Base-by-base conservation (phyloP, 2,329 filamentous ascomycete genomes). In the Sporothrix dimorphospora region DNA sequence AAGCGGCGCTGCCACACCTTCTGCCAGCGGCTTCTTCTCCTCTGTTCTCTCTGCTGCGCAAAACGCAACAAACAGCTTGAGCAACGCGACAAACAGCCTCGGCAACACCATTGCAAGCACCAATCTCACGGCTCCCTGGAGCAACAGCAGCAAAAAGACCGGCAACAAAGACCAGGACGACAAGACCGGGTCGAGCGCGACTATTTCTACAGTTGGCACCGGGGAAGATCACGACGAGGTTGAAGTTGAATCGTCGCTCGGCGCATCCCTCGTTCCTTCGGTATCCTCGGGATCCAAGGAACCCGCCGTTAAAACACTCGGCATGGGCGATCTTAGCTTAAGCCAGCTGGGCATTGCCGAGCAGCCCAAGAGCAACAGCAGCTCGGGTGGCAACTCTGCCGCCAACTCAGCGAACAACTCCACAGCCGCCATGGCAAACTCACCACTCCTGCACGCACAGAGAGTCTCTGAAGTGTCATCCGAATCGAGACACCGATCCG, bases 31-130 rank as follows among this genome's bases (percentile, higher is more conserved):
- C 0, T 98, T 99, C 83, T 98, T 99, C 82, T 97, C 94, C 4
- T 94, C 93, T 34, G 92, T 99, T 79, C 89, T 99, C 75, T 95
- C 94, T 53, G 95, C 92, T 61, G 96, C 96, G 21, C 95, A 98
- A 81, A 98, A 92, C 86, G 95, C 95, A 57, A 94, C 94, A 16
- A 94, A 85, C 75, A 90, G 89, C 21, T 80, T 94, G 4, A 93
- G 87, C 76, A 93, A 88, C 75, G 93, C 90, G 65, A 91, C 98
- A 63, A 88, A 47, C 53, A 70, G 67, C 40, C 27, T 67, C 27
- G 65, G 65, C 47, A 67, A 38, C 45, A 67, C 65, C 16, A 67
- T 67, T 6, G 65, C 89, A 66, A 94, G 90, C 79, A 87, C 86
- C 4, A 85, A 85, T 40, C 85, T 89, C 69, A 59, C 72, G 8